Evolutionary conservation across 1,284 basidiomycete genomes (phyloP), one percentile per base, ranked within the genome.

Genomic region (Ceratobasidium theobromae): DNA sequence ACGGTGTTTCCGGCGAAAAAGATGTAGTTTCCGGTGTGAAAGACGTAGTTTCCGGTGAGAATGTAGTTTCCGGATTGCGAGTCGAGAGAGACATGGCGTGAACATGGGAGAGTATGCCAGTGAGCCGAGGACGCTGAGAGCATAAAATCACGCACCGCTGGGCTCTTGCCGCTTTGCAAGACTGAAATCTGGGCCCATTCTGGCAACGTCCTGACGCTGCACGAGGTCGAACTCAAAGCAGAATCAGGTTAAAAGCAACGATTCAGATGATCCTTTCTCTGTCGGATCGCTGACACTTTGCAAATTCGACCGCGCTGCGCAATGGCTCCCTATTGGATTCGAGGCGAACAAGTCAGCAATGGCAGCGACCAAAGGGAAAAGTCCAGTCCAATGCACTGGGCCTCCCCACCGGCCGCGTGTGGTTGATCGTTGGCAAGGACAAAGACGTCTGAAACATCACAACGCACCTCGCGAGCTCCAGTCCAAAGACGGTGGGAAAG

Each of bases 261-360:
- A n/a, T n/a, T n/a, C n/a, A n/a, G n/a, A 45, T 45, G 55, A 60
- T 60, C 55, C 55, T 60, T 60, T 60, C 55, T 60, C 30, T 41
- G 16, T 18, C 30, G 43, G 45, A 48, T 60, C 55, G 23, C 55
- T 27, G 55, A 23, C 53, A 35, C 21, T 2, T 60, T 60, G 41
- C 55, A 60, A 48, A 60, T 60, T 35, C 41, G 53, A 1, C 49
- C 51, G 18, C 43, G 5, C 33, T 32, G 21, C 43, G n/a, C 30
- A 27, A 30, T 9, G 55, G 33, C 41, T 35, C 25, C 43, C 43
- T n/a, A n/a, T 23, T 25, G 30, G 30, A 45, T 11, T 4, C 23
- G 12, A 6, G 28, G 23, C 55, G 18, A 28, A 23, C 28, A 51
- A 25, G 12, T 28, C 16, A 33, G 48, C 45, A 11, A 57, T 18